Conservation (phyloP, 306 rosid genomes). For the Senna tora region DNA sequence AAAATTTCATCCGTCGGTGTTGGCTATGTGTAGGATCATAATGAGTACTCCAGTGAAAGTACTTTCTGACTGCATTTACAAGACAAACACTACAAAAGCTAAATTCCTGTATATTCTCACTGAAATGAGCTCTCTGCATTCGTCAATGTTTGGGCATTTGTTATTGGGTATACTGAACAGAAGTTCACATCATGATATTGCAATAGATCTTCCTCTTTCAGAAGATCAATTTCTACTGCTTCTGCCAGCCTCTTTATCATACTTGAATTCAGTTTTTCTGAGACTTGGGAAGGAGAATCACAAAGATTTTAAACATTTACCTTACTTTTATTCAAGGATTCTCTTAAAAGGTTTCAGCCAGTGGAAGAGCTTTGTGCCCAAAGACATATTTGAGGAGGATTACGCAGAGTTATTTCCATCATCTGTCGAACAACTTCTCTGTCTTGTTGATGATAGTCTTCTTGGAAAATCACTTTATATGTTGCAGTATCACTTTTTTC, state of each 20-base stretch:
- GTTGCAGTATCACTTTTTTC: slow-evolving; percentile 62
- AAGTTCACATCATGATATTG: slow-evolving; percentile 42
- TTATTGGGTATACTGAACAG: slow-evolving; percentile 52
- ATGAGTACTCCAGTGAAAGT: slow-evolving; percentile 59
- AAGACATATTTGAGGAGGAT: slow-evolving; percentile 69
- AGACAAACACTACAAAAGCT: slow-evolving; percentile 56
- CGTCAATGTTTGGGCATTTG: slow-evolving; percentile 70
- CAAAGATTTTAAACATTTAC: slow-evolving; percentile 47
- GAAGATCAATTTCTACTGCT: slow-evolving; percentile 73
- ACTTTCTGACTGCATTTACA: slow-evolving; percentile 57
- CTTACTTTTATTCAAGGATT: slow-evolving; percentile 62
- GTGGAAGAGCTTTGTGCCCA: slow-evolving; percentile 70
- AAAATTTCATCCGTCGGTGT: slow-evolving; percentile 59
- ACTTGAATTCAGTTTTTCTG: slow-evolving; percentile 52
- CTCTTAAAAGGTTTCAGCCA: slow-evolving; percentile 65
- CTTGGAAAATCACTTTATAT: slow-evolving; percentile 75
- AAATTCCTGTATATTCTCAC: slow-evolving; percentile 67
- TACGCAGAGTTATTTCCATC: slow-evolving; percentile 61
- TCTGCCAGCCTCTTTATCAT: slow-evolving; percentile 68
- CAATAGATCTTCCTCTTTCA: slow-evolving; percentile 49
- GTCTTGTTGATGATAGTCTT: slow-evolving; percentile 65
- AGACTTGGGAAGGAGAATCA: slow-evolving; percentile 52
- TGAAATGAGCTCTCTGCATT: slow-evolving; percentile 74
- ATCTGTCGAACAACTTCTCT: slow-evolving; percentile 62
- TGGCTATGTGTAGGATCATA: slow-evolving; percentile 60